These are phyloP conservation scores for Dioscorea dumetorum DNA, from an alignment of 106 monocot species.

Conservation along the genomic window DNA sequence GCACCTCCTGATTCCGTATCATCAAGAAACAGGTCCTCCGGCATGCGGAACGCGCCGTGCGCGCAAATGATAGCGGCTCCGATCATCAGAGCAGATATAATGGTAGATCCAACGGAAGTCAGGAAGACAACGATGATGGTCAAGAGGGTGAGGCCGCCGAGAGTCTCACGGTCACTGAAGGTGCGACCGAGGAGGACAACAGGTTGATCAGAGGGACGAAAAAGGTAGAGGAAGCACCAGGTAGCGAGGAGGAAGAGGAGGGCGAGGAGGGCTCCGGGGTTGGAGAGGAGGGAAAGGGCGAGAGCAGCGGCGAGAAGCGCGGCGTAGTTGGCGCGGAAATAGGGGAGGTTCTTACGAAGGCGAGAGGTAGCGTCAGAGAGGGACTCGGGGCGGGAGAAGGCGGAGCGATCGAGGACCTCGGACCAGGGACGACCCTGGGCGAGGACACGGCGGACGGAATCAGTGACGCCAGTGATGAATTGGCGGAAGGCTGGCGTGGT, in stretches of 20 bases:
- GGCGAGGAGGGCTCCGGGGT: not conserved
- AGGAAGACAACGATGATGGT: slow-evolving; percentile 1
- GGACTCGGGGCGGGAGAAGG: slow-evolving; percentile 11
- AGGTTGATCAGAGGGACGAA: not conserved
- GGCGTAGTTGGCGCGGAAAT: slow-evolving; percentile 7
- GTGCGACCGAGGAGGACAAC: not conserved
- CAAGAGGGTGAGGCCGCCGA: not conserved
- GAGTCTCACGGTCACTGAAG: slow-evolving; percentile 3
- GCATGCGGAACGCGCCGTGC: slow-evolving; percentile 2
- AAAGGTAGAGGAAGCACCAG: slow-evolving; percentile 4
- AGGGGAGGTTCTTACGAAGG: slow-evolving; percentile 9
- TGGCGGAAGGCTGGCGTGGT: slow-evolving; percentile 1
- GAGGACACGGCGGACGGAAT: not conserved
- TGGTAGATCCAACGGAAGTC: not conserved
- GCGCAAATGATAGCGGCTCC: slow-evolving; percentile 1
- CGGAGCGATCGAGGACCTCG: slow-evolving; percentile 6
- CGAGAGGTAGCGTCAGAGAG: slow-evolving; percentile 5
- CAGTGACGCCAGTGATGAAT: not conserved
- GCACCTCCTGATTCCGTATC: not conserved
- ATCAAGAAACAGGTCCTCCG: slow-evolving; percentile 10
- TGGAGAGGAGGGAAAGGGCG: not conserved
- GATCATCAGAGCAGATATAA: not conserved
- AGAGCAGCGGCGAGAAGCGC: not conserved
- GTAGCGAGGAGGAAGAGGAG: not conserved
- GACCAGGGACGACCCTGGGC: slow-evolving; percentile 2